Evolutionary conservation across 202 grass and related monocot genomes (phyloP).

Genomic region (Panicum virgatum): DNA sequence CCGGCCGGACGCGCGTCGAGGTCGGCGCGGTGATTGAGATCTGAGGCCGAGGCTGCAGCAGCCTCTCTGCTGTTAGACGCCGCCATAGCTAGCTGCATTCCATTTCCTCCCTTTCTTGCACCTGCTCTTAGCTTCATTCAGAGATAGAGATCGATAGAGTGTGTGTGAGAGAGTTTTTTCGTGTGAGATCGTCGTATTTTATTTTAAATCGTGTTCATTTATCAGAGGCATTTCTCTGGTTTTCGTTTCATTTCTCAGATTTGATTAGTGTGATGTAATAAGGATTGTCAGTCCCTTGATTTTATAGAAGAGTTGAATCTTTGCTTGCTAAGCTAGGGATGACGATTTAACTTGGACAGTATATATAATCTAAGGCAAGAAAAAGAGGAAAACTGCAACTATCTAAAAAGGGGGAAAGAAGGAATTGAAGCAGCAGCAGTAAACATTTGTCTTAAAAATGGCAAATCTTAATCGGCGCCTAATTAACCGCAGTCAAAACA

Average conservation of each 20-base stretch:
- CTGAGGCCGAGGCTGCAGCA: not conserved
- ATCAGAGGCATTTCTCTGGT: not conserved
- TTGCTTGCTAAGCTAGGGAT: no score
- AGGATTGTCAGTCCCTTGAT: no score
- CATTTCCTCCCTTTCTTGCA: not conserved
- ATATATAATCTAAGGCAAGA: no score
- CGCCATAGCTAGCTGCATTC: not conserved
- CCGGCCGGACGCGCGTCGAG: slow-evolving; percentile 6
- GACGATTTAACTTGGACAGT: no score
- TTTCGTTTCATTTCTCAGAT: not conserved
- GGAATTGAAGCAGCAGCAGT: not conserved
- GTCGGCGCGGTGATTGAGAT: slow-evolving; percentile 35
- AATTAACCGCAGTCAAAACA: not conserved
- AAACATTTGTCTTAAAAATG: not conserved
- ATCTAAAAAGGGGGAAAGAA: not conserved
- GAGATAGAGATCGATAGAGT: not conserved
- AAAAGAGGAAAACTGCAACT: no score
- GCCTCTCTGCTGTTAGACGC: not conserved
- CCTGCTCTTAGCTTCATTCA: not conserved
- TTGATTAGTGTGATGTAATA: not conserved
- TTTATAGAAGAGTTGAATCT: no score
- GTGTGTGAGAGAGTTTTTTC: not conserved
- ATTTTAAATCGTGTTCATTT: not conserved
- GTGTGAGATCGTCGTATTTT: not conserved
- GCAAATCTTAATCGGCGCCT: no score